Evolutionary conservation across 1,284 basidiomycete species (phyloP).

Genomic region (Meira nashicola): DNA sequence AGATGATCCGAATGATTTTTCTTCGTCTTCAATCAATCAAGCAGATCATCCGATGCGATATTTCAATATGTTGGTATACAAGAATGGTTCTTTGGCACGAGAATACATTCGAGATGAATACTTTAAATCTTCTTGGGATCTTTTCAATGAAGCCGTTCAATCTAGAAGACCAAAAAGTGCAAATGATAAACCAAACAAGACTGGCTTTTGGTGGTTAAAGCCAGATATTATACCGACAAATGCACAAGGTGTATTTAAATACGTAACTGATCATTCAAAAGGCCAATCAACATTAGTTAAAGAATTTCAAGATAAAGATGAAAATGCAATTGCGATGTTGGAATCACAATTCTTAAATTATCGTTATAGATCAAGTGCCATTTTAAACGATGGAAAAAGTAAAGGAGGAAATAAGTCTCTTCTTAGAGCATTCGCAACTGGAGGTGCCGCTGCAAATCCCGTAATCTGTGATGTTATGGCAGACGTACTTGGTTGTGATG

Average conservation of each 20-base stretch:
- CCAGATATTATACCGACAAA: conserved; percentile 66
- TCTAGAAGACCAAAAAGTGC: conserved; percentile 7
- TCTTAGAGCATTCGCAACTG: conserved; percentile 69
- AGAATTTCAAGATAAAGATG: not conserved
- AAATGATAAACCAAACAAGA: conserved; percentile 18
- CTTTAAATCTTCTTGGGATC: conserved; percentile 64
- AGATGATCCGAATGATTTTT: conserved; percentile 16
- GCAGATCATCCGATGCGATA: conserved; percentile 26
- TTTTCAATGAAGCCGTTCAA: conserved; percentile 67
- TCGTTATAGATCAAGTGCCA: conserved; percentile 65
- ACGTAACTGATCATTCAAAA: not conserved
- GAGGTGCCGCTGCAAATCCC: conserved; percentile 71
- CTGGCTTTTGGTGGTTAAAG: conserved; percentile 71
- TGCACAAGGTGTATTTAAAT: conserved; percentile 3
- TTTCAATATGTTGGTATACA: conserved; percentile 58
- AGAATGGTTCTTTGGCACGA: conserved; percentile 57
- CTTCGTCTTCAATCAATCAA: conserved; percentile 13
- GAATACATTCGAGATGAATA: conserved; percentile 72
- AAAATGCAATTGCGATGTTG: conserved; percentile 61
- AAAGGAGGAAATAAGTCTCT: conserved; percentile 48
- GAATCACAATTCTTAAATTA: conserved; percentile 81
- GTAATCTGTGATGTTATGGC: conserved; percentile 71
- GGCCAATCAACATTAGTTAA: not conserved
- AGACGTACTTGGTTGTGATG: conserved; percentile 63
- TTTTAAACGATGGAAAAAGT: conserved; percentile 46